phyloP scores from a whole-genome alignment of 2,329 filamentous ascomycete genomes.

The Trichoderma atrobrunneum region DNA sequence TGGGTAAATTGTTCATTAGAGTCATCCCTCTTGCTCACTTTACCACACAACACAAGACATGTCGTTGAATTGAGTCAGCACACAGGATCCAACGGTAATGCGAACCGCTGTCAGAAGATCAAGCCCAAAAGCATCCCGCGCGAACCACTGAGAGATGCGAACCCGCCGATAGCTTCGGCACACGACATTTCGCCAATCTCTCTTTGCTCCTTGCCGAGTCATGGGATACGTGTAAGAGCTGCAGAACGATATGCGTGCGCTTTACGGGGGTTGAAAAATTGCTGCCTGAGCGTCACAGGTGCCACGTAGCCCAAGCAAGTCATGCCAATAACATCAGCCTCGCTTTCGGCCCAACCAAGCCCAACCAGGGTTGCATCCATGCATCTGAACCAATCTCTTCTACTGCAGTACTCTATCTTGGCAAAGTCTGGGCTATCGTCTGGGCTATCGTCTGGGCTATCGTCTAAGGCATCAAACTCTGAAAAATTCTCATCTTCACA shows the following conservation, averaged over 20 bases:
- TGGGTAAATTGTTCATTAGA: not conserved
- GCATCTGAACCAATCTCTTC: not conserved
- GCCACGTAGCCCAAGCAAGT: not conserved
- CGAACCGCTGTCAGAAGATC: not conserved
- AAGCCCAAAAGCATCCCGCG: not conserved
- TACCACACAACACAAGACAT: not conserved
- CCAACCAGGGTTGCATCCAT: not conserved
- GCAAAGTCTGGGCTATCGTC: not conserved
- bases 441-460: not conserved
- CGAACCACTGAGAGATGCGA: not conserved
- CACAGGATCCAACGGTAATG: not conserved
- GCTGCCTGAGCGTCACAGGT: not conserved
- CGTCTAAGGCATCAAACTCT: not conserved
- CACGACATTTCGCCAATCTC: slow-evolving; percentile 3
- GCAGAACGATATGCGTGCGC: not conserved
- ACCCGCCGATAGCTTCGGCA: not conserved
- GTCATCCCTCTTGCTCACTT: not conserved
- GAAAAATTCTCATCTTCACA: slow-evolving; percentile 33
- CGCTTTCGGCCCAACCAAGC: not conserved
- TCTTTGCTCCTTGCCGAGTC: not conserved
- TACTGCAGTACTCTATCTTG: not conserved
- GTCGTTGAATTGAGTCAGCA: not conserved
- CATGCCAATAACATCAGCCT: not conserved
- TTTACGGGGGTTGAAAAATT: not conserved
- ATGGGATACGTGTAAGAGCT: not conserved